Conservation (phyloP, 2,329 filamentous ascomycete genomes). For the Xylaria sp. region DNA sequence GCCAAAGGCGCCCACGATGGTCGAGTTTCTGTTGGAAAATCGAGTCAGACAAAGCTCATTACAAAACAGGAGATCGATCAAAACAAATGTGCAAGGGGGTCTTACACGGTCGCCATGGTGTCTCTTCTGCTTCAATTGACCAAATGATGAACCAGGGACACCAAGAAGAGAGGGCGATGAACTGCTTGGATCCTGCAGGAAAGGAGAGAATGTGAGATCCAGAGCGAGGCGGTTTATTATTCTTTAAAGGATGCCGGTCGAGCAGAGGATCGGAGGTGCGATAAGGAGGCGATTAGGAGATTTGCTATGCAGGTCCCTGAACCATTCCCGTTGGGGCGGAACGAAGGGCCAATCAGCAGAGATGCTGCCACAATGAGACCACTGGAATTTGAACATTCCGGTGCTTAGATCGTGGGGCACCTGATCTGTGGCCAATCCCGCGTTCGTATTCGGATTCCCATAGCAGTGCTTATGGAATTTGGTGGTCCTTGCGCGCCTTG, state of each 20-base stretch:
- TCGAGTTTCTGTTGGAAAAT: slow-evolving; percentile 60
- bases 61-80: background rate
- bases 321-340: background rate
- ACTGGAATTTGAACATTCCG: slow-evolving; percentile 45
- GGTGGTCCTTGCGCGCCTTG: background rate
- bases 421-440: slow-evolving; percentile 24
- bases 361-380: slow-evolving; percentile 47
- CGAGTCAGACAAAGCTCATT: slow-evolving; percentile 22
- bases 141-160: slow-evolving; percentile 16
- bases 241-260: slow-evolving; percentile 12
- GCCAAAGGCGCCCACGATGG: slow-evolving; percentile 57
- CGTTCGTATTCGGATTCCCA: slow-evolving; percentile 37
- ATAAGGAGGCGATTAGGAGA: slow-evolving; percentile 43
- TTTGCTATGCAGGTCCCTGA: slow-evolving; percentile 37
- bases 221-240: slow-evolving; percentile 21
- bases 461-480: slow-evolving; percentile 1
- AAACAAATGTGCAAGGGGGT: background rate
- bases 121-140: slow-evolving; percentile 21
- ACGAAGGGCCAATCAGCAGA: slow-evolving; percentile 41
- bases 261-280: slow-evolving; percentile 27
- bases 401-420: slow-evolving; percentile 23
- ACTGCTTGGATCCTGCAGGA: slow-evolving; percentile 9
- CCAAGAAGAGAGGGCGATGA: slow-evolving; percentile 11
- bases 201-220: slow-evolving; percentile 10
- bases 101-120: slow-evolving; percentile 48